Conservation (phyloP, 129 eudicot species). For the Smallanthus sonchifolius region DNA sequence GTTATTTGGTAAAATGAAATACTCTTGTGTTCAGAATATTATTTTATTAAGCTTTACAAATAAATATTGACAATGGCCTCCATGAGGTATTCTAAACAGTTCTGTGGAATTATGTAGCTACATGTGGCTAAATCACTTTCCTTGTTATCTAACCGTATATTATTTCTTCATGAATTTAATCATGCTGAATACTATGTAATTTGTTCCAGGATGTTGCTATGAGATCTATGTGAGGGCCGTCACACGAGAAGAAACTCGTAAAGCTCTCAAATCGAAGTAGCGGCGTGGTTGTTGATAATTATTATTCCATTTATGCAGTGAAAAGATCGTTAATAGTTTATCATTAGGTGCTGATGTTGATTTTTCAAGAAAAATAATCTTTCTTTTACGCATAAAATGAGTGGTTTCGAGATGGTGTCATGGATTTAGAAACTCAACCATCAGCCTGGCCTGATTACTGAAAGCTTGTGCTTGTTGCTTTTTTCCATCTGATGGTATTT, state of each 20-base stretch:
- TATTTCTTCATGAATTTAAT: neutral
- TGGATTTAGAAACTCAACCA: constrained; percentile 7
- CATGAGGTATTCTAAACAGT: neutral
- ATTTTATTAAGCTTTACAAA: neutral
- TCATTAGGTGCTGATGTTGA: constrained; percentile 5
- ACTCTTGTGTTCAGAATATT: neutral
- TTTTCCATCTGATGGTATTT: neutral
- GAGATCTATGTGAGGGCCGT: constrained; percentile 63
- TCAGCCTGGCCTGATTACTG: constrained; percentile 1
- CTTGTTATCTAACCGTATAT: neutral
- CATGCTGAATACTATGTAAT: neutral
- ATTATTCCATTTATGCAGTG: constrained; percentile 1
- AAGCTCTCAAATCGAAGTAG: constrained; percentile 35
- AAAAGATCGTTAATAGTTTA: constrained; percentile 24
- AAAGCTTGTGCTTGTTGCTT: constrained; percentile 2
- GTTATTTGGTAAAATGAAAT: neutral
- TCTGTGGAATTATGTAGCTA: neutral
- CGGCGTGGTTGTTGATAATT: neutral
- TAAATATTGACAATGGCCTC: neutral
- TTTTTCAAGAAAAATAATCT: neutral
- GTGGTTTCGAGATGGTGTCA: constrained; percentile 5
- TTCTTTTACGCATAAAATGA: constrained; percentile 11
- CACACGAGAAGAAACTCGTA: constrained; percentile 61
- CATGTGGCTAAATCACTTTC: neutral
- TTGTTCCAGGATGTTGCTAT: constrained; percentile 63